phyloP scores from a whole-genome alignment of 2,329 filamentous ascomycete species.

The Arthrobotrys iridis region DNA sequence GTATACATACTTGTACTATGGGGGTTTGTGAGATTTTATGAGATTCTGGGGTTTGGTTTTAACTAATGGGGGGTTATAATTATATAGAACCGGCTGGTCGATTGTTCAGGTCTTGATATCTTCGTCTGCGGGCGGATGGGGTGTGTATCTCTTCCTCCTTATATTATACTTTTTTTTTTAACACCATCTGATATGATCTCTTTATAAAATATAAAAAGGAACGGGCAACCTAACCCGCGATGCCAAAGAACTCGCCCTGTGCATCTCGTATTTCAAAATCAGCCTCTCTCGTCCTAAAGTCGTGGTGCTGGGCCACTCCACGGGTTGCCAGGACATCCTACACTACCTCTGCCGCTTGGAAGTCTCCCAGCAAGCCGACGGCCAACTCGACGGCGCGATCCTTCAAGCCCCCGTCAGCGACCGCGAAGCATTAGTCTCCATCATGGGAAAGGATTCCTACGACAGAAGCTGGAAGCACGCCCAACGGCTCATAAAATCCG shows the following conservation, averaged over 20 bases:
- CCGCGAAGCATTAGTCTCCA: conserved; percentile 70
- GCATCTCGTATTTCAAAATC: conserved; percentile 65
- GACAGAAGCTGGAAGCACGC: conserved; percentile 66
- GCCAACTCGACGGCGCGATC: conserved; percentile 41
- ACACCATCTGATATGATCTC: background rate
- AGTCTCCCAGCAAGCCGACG: conserved; percentile 60
- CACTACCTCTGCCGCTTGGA: conserved; percentile 66
- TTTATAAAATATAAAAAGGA: conserved; percentile 58
- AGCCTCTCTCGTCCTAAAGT: conserved; percentile 64
- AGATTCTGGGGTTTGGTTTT: background rate
- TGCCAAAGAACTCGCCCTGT: conserved; percentile 65
- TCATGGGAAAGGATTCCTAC: conserved; percentile 64
- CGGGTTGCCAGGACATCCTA: conserved; percentile 75
- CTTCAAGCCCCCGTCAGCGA: conserved; percentile 70
- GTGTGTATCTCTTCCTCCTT: background rate
- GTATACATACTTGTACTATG: background rate
- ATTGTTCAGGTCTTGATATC: conserved; percentile 65
- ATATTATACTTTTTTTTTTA: too few relatives aligned
- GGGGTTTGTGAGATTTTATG: background rate
- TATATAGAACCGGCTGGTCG: conserved; percentile 61
- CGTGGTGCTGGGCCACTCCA: conserved; percentile 76
- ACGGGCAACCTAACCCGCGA: conserved; percentile 65
- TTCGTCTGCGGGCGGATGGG: conserved; percentile 64
- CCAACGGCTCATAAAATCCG: conserved; percentile 67
- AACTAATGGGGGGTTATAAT: too few relatives aligned